Conservation (phyloP, 2,329 filamentous ascomycete species). For the Elsinoe ampelina region DNA sequence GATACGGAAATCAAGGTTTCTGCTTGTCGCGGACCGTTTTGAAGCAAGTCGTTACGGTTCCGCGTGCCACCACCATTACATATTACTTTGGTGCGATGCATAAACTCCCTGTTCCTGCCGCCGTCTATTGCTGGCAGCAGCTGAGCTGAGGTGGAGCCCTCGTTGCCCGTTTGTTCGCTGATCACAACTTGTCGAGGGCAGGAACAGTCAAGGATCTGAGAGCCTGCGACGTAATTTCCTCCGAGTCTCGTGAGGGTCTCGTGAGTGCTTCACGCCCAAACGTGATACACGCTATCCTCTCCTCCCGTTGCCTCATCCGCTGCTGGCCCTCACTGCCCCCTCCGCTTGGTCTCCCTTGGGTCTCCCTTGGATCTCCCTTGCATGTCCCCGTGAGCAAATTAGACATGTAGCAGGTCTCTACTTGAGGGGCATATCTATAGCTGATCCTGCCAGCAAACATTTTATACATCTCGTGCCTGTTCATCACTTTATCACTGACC, state of each 20-base stretch:
- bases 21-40: constrained; percentile 9
- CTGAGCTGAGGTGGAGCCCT: too few species aligned
- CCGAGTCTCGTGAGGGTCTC: not conserved
- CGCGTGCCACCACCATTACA: constrained; percentile 7
- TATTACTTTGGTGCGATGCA: too few species aligned
- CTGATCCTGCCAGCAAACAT: not conserved
- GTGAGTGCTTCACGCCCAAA: constrained; percentile 4
- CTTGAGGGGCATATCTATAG: not conserved
- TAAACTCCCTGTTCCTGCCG: constrained; percentile 6
- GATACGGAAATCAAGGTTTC: constrained; percentile 8
- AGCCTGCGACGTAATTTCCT: too few species aligned
- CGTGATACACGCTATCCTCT: constrained; percentile 13
- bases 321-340: not conserved
- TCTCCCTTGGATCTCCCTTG: not conserved
- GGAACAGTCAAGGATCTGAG: not conserved
- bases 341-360: not conserved
- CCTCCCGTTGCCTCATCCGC: constrained; percentile 7
- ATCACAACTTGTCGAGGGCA: constrained; percentile 1
- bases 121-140: too few species aligned
- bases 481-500: not conserved
- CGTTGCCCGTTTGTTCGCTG: not conserved
- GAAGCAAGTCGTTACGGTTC: not conserved
- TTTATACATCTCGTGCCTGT: not conserved
- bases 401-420: constrained; percentile 8
- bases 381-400: constrained; percentile 11